Evolutionary conservation across 768 basidiomycete genomes (phyloP).

Genomic region (Favolaschia claudopus): DNA sequence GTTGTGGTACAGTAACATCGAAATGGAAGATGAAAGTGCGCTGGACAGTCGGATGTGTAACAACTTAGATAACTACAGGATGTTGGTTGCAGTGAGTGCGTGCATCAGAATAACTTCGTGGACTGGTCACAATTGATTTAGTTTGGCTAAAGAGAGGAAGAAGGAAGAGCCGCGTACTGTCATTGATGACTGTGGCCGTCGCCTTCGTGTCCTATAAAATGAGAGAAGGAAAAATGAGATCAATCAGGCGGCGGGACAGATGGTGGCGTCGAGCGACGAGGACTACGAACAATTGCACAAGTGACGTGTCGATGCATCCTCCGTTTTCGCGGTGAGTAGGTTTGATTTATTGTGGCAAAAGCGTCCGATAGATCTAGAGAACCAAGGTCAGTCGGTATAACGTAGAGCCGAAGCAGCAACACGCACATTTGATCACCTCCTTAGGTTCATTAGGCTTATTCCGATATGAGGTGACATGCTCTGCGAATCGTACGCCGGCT

Average conservation of each 20-base stretch:
- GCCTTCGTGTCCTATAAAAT: constrained; percentile 51
- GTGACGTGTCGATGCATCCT: constrained; percentile 63
- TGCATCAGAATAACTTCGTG: constrained; percentile 46
- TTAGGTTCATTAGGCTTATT: constrained; percentile 60
- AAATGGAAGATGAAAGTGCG: background rate
- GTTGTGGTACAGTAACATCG: background rate
- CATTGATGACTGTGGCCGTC: constrained; percentile 54
- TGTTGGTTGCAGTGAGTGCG: constrained; percentile 40
- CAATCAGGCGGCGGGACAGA: constrained; percentile 24
- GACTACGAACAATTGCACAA: constrained; percentile 60
- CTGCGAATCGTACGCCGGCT: constrained; percentile 58
- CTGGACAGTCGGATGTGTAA: no score
- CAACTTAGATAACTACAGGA: constrained; percentile 34
- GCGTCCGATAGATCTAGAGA: constrained; percentile 57
- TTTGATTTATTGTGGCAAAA: constrained; percentile 57
- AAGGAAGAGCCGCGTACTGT: constrained; percentile 45
- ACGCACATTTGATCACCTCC: constrained; percentile 61
- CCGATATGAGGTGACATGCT: constrained; percentile 62
- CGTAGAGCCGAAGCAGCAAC: constrained; percentile 17
- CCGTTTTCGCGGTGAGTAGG: constrained; percentile 54
- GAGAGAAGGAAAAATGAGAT: background rate
- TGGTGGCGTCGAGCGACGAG: background rate
- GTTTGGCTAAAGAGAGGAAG: background rate
- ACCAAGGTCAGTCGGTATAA: background rate
- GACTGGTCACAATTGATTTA: constrained; percentile 31